Conservation (phyloP, 495 filamentous ascomycete genomes). For the Daldinia decipiens region DNA sequence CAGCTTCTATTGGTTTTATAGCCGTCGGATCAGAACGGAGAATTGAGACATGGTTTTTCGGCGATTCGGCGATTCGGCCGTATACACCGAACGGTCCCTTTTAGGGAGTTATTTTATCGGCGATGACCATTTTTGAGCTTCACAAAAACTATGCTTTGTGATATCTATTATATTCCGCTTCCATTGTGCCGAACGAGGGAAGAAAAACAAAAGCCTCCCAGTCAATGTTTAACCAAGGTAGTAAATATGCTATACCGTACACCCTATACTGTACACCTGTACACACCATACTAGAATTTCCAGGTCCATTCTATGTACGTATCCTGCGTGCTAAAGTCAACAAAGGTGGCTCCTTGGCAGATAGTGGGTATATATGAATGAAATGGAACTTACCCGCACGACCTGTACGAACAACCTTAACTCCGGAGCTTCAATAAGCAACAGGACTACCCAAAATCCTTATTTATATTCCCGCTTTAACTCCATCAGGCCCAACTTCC, state of each 20-base stretch:
- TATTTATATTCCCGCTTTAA: slow-evolving; percentile 12
- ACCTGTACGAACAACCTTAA: slow-evolving; percentile 32
- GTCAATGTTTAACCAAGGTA: not conserved
- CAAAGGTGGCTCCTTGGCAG: not conserved
- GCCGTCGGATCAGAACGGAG: not conserved
- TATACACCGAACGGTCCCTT: slow-evolving; percentile 4
- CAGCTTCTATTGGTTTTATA: not conserved
- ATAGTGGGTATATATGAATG: slow-evolving; percentile 2
- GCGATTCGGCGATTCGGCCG: slow-evolving; percentile 27
- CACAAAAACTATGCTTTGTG: not conserved
- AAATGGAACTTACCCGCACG: slow-evolving; percentile 28
- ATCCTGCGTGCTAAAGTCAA: slow-evolving; percentile 18
- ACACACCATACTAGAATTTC: slow-evolving; percentile 4
- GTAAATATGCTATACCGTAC: slow-evolving; percentile 5
- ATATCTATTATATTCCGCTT: slow-evolving; percentile 4
- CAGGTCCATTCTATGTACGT: slow-evolving; percentile 3
- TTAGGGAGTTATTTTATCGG: slow-evolving; percentile 5
- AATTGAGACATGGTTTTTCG: slow-evolving; percentile 14
- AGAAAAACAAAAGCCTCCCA: not conserved
- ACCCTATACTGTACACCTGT: slow-evolving; percentile 20
- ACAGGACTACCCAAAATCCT: not conserved
- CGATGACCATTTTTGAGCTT: not conserved
- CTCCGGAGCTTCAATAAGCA: slow-evolving; percentile 21
- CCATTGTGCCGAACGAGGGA: not conserved
- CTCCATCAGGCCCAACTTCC: slow-evolving; percentile 22